Conservation (phyloP, 768 basidiomycete species). For the Stropharia rugosoannulata region DNA sequence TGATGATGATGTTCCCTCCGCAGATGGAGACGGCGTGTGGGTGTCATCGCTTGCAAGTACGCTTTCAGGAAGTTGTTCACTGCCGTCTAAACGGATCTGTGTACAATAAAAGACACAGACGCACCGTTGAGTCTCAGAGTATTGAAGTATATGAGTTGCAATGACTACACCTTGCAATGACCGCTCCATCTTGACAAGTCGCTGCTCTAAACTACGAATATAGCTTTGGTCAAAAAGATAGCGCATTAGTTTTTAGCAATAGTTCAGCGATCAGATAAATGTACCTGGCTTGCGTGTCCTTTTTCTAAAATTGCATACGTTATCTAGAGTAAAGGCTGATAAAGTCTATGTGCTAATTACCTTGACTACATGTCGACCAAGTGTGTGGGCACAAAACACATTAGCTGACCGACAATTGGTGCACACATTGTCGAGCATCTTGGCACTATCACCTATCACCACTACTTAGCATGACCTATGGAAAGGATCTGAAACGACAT, state of each 20-base stretch:
- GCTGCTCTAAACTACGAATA: slow-evolving; percentile 28
- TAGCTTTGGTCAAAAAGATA: slow-evolving; percentile 16
- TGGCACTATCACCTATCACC: slow-evolving; percentile 56
- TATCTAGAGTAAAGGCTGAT: neutral
- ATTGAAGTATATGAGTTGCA: no score
- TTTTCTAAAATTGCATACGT: slow-evolving; percentile 14
- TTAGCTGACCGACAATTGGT: slow-evolving; percentile 53
- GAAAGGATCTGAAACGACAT: slow-evolving; percentile 1
- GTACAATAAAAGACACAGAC: no score
- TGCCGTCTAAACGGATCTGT: neutral
- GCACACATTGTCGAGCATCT: slow-evolving; percentile 53
- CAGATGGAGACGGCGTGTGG: neutral
- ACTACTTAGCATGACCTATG: neutral
- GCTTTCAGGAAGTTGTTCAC: neutral
- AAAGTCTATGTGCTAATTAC: slow-evolving; percentile 26
- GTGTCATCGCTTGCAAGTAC: slow-evolving; percentile 1
- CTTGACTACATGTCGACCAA: slow-evolving; percentile 42
- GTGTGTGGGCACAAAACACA: slow-evolving; percentile 52
- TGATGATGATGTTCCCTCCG: neutral
- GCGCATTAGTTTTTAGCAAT: neutral
- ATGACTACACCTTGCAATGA: slow-evolving; percentile 13
- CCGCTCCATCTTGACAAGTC: slow-evolving; percentile 27
- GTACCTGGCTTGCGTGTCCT: slow-evolving; percentile 24
- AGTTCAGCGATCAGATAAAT: slow-evolving; percentile 21
- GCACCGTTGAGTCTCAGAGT: no score